Conservation (phyloP, 1,284 basidiomycete genomes). For the Naganishia cerealis region DNA sequence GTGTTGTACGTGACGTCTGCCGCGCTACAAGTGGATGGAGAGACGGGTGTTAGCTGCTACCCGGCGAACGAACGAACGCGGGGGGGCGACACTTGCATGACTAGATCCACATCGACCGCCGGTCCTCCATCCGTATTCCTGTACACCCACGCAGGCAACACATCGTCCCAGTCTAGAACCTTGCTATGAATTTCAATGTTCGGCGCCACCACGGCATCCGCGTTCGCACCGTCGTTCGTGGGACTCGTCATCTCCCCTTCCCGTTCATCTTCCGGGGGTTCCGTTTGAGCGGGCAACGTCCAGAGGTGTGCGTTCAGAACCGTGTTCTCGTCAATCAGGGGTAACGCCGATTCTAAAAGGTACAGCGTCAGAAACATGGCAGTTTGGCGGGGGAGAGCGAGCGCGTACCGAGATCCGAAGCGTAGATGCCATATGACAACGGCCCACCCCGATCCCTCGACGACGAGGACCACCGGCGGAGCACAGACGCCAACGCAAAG, state of each 20-base stretch:
- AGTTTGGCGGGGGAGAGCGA: no score
- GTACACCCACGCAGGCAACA: constrained; percentile 59
- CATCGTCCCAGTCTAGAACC: constrained; percentile 73
- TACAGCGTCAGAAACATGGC: constrained; percentile 8
- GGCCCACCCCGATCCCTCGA: not conserved
- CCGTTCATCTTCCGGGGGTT: not conserved
- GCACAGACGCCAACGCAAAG: constrained; percentile 63
- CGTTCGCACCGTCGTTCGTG: no score
- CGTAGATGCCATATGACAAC: constrained; percentile 58
- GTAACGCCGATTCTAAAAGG: constrained; percentile 70
- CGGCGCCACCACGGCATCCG: not conserved
- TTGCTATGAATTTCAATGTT: constrained; percentile 46
- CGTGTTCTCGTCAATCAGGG: constrained; percentile 72
- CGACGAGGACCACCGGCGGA: constrained; percentile 23
- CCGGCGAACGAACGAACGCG: not conserved
- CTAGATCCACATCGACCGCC: constrained; percentile 36
- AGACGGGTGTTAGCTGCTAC: not conserved
- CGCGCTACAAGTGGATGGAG: constrained; percentile 61
- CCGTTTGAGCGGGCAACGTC: not conserved
- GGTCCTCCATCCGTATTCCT: constrained; percentile 44
- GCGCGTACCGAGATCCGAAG: constrained; percentile 75
- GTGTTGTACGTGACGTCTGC: constrained; percentile 89
- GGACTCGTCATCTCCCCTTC: no score
- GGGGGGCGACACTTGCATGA: constrained; percentile 44
- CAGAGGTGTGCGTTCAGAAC: constrained; percentile 55